A percentile compares a stretch with the other conserved stretches of the same genome.
Evolutionary conservation across 352 stramenopile genomes (phyloP).

Genomic region (Aphanomyces stellatus): DNA sequence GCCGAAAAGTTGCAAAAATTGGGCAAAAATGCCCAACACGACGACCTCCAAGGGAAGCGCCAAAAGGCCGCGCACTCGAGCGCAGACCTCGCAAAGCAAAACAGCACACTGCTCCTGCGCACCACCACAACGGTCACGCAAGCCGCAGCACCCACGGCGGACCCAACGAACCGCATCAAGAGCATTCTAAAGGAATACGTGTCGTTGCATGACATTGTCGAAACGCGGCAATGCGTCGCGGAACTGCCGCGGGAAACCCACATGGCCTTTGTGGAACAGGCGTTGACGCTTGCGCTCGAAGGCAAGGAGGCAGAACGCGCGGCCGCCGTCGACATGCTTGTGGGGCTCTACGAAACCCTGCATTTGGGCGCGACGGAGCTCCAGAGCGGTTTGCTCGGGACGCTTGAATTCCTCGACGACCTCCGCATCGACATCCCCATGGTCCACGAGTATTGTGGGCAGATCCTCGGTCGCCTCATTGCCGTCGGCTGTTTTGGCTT

Average conservation of each 20-base stretch:
- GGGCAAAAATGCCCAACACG: constrained; percentile 83
- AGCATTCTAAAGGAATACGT: constrained; percentile 80
- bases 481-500: constrained; percentile 71
- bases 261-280: constrained; percentile 59
- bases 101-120: constrained; percentile 63
- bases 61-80: constrained; percentile 75
- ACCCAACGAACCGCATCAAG: constrained; percentile 65
- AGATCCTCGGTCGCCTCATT: constrained; percentile 69
- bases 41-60: constrained; percentile 58
- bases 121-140: constrained; percentile 18
- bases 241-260: constrained; percentile 49
- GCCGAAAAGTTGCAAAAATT: constrained; percentile 74
- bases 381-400: constrained; percentile 51
- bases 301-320: constrained; percentile 61
- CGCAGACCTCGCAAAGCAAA: constrained; percentile 67
- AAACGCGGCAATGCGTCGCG: constrained; percentile 58
- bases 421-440: constrained; percentile 80
- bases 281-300: constrained; percentile 61
- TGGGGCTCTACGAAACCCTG: constrained; percentile 58
- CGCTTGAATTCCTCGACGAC: constrained; percentile 78
- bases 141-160: background rate
- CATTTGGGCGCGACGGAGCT: constrained; percentile 63
- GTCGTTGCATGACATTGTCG: constrained; percentile 69
- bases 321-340: constrained; percentile 64
- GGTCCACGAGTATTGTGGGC: constrained; percentile 66